Conservation (phyloP, 768 basidiomycete species). For the Termitomyces sp. region DNA sequence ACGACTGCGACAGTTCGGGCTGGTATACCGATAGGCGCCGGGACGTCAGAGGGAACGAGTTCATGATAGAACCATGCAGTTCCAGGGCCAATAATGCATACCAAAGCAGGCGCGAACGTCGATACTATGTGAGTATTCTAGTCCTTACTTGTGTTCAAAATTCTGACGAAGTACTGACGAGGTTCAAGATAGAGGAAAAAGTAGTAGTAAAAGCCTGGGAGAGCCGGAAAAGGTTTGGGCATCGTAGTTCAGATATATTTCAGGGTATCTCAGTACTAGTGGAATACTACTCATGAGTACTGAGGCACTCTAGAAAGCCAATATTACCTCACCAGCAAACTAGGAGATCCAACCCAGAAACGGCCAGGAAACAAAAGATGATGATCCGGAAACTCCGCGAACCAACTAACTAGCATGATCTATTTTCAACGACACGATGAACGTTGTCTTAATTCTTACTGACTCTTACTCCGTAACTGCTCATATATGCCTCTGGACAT, state of each 20-base stretch:
- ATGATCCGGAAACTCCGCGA: neutral
- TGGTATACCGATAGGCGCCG: slow-evolving; percentile 31
- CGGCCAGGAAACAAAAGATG: neutral
- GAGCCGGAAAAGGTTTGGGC: slow-evolving; percentile 39
- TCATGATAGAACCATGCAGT: slow-evolving; percentile 62
- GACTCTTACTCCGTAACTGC: neutral
- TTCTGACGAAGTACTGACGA: slow-evolving; percentile 25
- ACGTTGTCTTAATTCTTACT: slow-evolving; percentile 1
- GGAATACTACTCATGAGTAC: neutral
- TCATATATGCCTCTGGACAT: slow-evolving; percentile 8
- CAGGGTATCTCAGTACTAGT: neutral
- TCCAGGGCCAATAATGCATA: slow-evolving; percentile 52
- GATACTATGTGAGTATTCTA: slow-evolving; percentile 21
- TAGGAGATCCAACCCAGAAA: neutral
- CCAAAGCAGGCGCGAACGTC: slow-evolving; percentile 29
- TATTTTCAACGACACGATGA: neutral
- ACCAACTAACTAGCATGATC: neutral
- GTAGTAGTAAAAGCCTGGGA: slow-evolving; percentile 56
- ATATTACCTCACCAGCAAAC: neutral
- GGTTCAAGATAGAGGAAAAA: slow-evolving; percentile 67
- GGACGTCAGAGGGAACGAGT: slow-evolving; percentile 46
- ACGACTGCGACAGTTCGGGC: slow-evolving; percentile 53
- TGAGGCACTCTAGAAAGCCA: neutral
- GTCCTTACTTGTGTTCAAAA: neutral
- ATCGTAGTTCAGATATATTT: neutral